phyloP scores from a whole-genome alignment of 345 rosid genomes.

The Salix arbutifolia region DNA sequence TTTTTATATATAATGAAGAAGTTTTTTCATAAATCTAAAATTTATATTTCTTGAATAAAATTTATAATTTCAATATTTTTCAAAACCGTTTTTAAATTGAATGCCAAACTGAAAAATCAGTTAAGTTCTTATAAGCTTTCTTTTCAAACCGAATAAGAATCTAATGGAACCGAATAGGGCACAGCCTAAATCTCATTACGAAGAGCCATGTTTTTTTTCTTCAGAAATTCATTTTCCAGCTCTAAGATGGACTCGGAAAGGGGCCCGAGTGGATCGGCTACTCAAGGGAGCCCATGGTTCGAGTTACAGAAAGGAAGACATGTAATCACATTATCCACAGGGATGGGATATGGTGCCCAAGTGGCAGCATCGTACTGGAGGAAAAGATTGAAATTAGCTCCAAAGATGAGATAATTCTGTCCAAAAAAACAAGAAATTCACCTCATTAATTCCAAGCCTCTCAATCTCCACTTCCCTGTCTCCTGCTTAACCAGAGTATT shows the following conservation, averaged over 20 bases:
- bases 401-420: constrained; percentile 36
- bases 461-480: constrained; percentile 12
- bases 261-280: background rate
- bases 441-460: constrained; percentile 37
- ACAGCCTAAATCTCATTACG: too few species aligned
- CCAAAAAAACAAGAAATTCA: constrained; percentile 5
- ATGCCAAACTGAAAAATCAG: accelerated
- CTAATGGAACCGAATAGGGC: too few species aligned
- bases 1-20: too few species aligned
- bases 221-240: too few species aligned
- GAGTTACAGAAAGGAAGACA: background rate
- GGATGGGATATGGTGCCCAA: constrained; percentile 41
- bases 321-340: constrained; percentile 45
- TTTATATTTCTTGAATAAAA: too few species aligned
- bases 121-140: too few species aligned
- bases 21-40: too few species aligned
- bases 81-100: too few species aligned
- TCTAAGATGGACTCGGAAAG: too few species aligned
- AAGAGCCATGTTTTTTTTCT: too few species aligned
- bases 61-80: too few species aligned
- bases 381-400: constrained; percentile 30
- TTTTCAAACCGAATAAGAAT: too few species aligned
- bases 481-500: background rate
- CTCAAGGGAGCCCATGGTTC: background rate
- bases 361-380: constrained; percentile 62